Conservation (phyloP, 805 yeast genomes). For the Blastobotrys americana region DNA sequence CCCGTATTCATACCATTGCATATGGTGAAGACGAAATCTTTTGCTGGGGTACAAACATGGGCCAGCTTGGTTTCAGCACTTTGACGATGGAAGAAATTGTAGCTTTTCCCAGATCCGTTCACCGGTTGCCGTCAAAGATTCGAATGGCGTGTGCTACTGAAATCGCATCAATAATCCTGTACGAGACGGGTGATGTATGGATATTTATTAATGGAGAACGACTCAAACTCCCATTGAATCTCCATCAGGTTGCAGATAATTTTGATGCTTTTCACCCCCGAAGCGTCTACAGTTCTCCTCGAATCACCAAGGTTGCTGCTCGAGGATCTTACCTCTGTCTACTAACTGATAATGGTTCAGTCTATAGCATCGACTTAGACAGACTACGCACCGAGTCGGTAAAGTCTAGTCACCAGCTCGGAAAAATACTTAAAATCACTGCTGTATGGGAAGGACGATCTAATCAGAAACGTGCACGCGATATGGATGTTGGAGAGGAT, state of each 20-base stretch:
- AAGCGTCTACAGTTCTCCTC: constrained; percentile 3
- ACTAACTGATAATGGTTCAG: constrained; percentile 19
- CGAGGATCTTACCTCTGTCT: constrained; percentile 20
- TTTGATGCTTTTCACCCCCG: constrained; percentile 19
- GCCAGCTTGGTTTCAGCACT: constrained; percentile 62
- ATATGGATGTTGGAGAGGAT: constrained; percentile 59
- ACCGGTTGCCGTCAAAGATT: constrained; percentile 31
- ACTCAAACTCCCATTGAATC: constrained; percentile 37
- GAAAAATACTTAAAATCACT: constrained; percentile 12
- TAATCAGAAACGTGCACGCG: constrained; percentile 49
- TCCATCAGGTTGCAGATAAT: constrained; percentile 17
- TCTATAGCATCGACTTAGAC: constrained; percentile 21
- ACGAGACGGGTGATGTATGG: constrained; percentile 52
- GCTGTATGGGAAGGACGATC: constrained; percentile 31
- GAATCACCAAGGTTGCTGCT: constrained; percentile 20
- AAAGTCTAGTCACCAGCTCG: constrained; percentile 11
- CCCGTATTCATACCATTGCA: constrained; percentile 63
- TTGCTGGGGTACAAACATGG: constrained; percentile 75
- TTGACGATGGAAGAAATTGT: constrained; percentile 18
- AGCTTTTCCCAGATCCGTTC: constrained; percentile 35
- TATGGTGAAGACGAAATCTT: constrained; percentile 43
- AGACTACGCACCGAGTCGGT: constrained; percentile 11
- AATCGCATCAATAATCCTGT: constrained; percentile 57
- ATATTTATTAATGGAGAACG: constrained; percentile 53
- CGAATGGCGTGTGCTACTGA: constrained; percentile 54